A percentile compares a stretch with the other conserved stretches of the same genome.
Evolutionary conservation across 768 basidiomycete species (phyloP).

Genomic region (Hericium rajendrae): DNA sequence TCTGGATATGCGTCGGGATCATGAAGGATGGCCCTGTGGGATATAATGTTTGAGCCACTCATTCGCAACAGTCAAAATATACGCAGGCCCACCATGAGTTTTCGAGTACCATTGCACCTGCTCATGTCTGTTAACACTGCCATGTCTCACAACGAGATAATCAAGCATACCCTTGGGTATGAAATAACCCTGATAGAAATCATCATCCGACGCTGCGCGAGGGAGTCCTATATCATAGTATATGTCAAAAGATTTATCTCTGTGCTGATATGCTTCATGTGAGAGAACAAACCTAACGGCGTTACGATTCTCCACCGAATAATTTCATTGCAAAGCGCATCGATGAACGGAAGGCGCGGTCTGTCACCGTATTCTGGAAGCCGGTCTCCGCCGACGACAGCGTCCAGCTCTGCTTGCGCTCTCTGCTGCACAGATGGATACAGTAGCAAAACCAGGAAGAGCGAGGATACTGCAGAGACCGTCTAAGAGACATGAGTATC

Average conservation of each 20-base stretch:
- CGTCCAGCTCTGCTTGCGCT: conserved; percentile 21
- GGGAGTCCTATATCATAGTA: not conserved
- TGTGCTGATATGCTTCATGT: no score
- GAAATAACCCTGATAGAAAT: not conserved
- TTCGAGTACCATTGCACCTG: not conserved
- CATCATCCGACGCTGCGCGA: not conserved
- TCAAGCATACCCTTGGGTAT: not conserved
- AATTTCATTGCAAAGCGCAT: conserved; percentile 18
- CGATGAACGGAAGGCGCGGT: conserved; percentile 18
- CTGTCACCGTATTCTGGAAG: conserved; percentile 19
- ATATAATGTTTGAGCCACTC: not conserved
- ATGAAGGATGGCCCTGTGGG: conserved; percentile 18
- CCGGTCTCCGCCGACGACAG: conserved; percentile 14
- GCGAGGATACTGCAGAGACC: not conserved
- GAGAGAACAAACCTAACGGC: conserved; percentile 1
- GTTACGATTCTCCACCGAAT: conserved; percentile 16
- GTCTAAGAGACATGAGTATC: not conserved
- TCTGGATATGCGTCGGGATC: conserved; percentile 25
- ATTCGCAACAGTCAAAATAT: not conserved
- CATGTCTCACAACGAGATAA: not conserved
- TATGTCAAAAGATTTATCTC: no score
- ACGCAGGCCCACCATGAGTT: not conserved
- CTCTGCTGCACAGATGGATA: conserved; percentile 19
- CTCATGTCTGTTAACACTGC: not conserved
- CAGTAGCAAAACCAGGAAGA: conserved; percentile 19